Evolutionary conservation across 2,329 filamentous ascomycete species (phyloP), one percentile per base, ranked within the genome.

Genomic region (Aspergillus ruber): DNA sequence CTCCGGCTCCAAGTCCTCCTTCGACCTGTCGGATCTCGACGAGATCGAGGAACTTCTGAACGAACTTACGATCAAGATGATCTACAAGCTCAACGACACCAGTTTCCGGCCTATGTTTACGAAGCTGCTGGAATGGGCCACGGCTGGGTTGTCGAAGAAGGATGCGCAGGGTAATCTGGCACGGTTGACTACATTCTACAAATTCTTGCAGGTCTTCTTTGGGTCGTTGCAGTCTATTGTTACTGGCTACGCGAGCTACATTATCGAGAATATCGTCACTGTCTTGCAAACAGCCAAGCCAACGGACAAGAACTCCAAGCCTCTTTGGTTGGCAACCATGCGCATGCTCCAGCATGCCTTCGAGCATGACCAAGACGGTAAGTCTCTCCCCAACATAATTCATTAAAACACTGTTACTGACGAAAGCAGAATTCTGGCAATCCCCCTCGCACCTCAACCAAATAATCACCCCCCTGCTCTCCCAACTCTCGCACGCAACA

Each of bases 31-130:
- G 8, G 74, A 78, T 50, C 71, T 76, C 27, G 71, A 79, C 1
- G 66, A 74, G 38, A 74, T 89, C 10, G 88, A 95, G 63, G 71
- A 73, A 2, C 73, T 75, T 9, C 62, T 88, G 55, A 85, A 88
- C 62, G 80, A 85, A 8, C 82, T 86, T 10, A 81, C 84, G 0
- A 80, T 98, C 50, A 87, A 89, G 68, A 93, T 96, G 83, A 86
- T 95, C 46, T 89, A 95, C 74, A 97, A 97, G 75, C 80, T 98
- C 52, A 97, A 96, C 70, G 93, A 98, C 64, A 84, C 86, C 1
- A 83, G 86, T 0, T 98, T 98, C 81, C 80, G 90, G 10, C 94
- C 93, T 1, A 83, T 98, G 53, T 98, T 97, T 73, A 79, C 83
- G 13, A 82, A 85, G 54, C 74, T 96, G n/a, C 77, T 94, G 41